Percentiles rank a stretch among this genome's conserved stretches.
These are phyloP conservation scores for Calcarisporium arbuscula DNA, from an alignment of 2,329 filamentous ascomycete species.

Conservation along the genomic window DNA sequence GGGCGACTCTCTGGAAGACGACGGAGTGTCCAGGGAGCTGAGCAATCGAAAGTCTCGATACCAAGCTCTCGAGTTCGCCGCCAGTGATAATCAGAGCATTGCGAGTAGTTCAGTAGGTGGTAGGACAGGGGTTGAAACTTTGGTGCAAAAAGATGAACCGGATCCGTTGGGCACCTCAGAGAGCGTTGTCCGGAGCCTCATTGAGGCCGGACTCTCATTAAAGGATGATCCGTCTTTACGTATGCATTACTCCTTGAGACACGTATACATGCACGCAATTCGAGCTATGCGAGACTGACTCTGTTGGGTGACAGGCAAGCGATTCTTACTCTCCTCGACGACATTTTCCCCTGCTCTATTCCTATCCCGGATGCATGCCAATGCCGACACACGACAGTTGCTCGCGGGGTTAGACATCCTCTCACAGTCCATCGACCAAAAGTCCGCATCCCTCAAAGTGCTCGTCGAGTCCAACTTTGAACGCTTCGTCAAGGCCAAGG, in stretches of 20 bases:
- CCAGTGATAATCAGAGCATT: conserved; percentile 61
- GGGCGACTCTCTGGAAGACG: conserved; percentile 57
- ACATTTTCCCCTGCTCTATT: conserved; percentile 91
- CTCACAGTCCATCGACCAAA: conserved; percentile 90
- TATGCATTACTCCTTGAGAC: conserved; percentile 33
- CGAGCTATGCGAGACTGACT: conserved; percentile 14
- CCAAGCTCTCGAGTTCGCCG: conserved; percentile 72
- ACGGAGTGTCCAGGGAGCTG: conserved; percentile 40
- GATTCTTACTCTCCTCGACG: conserved; percentile 91
- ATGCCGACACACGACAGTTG: conserved; percentile 75
- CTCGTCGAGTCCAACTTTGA: conserved; percentile 98
- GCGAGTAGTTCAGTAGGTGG: conserved; percentile 63
- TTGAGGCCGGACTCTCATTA: conserved; percentile 68
- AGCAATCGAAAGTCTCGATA: conserved; percentile 70
- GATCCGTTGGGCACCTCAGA: conserved; percentile 85
- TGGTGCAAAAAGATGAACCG: conserved; percentile 85
- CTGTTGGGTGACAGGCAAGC: conserved; percentile 58
- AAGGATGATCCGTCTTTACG: conserved; percentile 77
- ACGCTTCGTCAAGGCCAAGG: conserved; percentile 93
- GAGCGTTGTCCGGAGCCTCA: conserved; percentile 77
- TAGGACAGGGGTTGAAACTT: conserved; percentile 61
- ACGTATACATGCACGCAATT: too few relatives aligned
- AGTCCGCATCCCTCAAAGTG: conserved; percentile 92
- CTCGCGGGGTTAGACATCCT: conserved; percentile 78
- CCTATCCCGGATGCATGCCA: conserved; percentile 83